phyloP scores from a whole-genome alignment of 371 early-diverging fungal genomes.

The Mucor velutinosus region DNA sequence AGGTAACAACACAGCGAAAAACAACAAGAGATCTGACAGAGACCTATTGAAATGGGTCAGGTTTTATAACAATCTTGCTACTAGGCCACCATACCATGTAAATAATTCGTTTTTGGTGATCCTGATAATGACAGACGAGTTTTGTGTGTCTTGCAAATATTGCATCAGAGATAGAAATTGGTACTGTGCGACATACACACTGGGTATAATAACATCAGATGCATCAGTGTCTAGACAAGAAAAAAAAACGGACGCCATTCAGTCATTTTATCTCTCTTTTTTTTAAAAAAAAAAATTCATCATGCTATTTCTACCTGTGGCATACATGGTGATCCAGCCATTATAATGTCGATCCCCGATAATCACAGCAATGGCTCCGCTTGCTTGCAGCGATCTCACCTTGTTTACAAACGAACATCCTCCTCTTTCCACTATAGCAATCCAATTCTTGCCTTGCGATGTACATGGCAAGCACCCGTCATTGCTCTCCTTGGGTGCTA shows the following conservation, averaged over 20 bases:
- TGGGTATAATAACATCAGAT: slow-evolving; percentile 75
- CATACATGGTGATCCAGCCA: slow-evolving; percentile 91
- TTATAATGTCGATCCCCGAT: slow-evolving; percentile 83
- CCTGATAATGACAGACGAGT: slow-evolving; percentile 44
- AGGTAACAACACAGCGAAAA: slow-evolving; percentile 75
- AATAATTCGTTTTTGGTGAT: slow-evolving; percentile 45
- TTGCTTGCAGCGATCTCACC: slow-evolving; percentile 84
- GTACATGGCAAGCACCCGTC: neutral
- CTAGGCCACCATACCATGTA: slow-evolving; percentile 36
- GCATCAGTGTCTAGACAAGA: slow-evolving; percentile 55
- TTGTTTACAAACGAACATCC: slow-evolving; percentile 88
- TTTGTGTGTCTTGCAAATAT: slow-evolving; percentile 30
- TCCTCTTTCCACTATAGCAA: slow-evolving; percentile 86
- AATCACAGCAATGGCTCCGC: slow-evolving; percentile 86
- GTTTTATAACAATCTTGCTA: neutral
- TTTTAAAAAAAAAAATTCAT: too few relatives aligned
- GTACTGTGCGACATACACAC: slow-evolving; percentile 77
- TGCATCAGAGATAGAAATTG: slow-evolving; percentile 63
- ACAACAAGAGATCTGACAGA: neutral
- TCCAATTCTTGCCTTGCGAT: slow-evolving; percentile 57
- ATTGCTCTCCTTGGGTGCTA: neutral
- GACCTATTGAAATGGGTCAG: neutral
- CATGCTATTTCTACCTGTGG: slow-evolving; percentile 64
- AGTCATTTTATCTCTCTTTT: neutral
- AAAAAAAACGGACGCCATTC: slow-evolving; percentile 1